Evolutionary conservation across 495 filamentous ascomycete genomes (phyloP), one percentile per base, ranked within the genome.

Genomic region (Entonaema liquescens): DNA sequence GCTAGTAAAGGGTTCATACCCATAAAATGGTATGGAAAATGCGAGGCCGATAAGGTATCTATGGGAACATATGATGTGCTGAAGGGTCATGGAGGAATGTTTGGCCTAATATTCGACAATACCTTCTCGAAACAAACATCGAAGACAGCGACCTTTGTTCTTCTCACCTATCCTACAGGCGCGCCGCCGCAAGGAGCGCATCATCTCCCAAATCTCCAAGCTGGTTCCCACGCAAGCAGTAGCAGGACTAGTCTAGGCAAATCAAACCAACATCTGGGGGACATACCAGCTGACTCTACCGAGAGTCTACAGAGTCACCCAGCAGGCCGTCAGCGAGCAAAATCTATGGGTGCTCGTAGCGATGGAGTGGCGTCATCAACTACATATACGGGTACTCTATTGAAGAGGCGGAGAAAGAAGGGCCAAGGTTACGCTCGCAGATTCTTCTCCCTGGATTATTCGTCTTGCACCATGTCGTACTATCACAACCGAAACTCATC

Each of bases 71-170:
- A 93, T 78, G 89, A 96, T 76, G 93, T 98, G 15, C 79, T 82
- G 3, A 73, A 79, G 40, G 86, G 85, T 13, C 88, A 92, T 59
- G 92, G 91, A 2, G 95, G 94, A 62, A 98, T 97, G 89, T 99
- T 96, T 79, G 95, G 93, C 31, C 84, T 99, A 60, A 92, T 98
- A 26, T 97, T 99, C 76, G 95, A 99, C 85, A 99, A 99, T 76
- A 99, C 96, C 33, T 98, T 98, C 78, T 96, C 94, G 55, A 98
- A 97, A 81, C 91, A 94, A 76, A 89, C 93, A 42, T 93, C 94
- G 57, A 99, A 99, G 81, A 97, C 91, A 40, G 92, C 92, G 12
- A 98, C 95, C 19, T 92, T 98, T 69, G 95, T 98, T 19, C 87
- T 98, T 47, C 86, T 98, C 70, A 98, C 93, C 13, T 97, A 98